A percentile compares a stretch with the other conserved stretches of the same genome.
Conservation (phyloP, 164 flowering plant species). For the Platanus orientalis region DNA sequence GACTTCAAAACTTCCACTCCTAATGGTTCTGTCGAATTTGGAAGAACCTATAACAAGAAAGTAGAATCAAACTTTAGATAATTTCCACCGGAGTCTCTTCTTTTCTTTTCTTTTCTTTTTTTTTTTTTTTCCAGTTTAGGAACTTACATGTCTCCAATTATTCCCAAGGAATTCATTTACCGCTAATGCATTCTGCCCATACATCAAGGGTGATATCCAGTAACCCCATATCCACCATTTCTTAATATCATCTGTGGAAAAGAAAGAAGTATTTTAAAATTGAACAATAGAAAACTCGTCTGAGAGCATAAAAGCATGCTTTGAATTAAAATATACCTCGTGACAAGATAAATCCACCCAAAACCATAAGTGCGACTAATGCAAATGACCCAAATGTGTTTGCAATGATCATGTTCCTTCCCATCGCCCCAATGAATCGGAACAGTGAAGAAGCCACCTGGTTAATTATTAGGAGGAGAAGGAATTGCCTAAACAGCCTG, state of each 20-base stretch:
- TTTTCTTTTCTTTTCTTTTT: background rate
- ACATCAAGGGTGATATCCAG: slow-evolving; percentile 57
- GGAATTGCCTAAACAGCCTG: slow-evolving; percentile 42
- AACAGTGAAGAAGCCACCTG: slow-evolving; percentile 48
- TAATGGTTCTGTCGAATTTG: slow-evolving; percentile 17
- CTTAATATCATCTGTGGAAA: slow-evolving; percentile 39
- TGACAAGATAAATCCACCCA: slow-evolving; percentile 48
- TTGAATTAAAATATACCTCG: slow-evolving; percentile 33
- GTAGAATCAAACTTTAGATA: background rate
- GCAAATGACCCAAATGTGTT: slow-evolving; percentile 43
- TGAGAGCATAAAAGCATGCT: too few relatives aligned
- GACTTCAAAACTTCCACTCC: slow-evolving; percentile 27
- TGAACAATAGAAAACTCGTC: too few relatives aligned
- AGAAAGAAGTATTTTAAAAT: too few relatives aligned
- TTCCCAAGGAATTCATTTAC: slow-evolving; percentile 47
- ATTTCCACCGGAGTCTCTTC: background rate
- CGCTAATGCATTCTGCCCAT: slow-evolving; percentile 41
- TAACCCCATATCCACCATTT: slow-evolving; percentile 64
- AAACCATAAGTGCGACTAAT: slow-evolving; percentile 26
- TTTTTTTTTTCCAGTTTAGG: background rate
- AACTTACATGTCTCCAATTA: slow-evolving; percentile 39
- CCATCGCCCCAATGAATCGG: slow-evolving; percentile 31
- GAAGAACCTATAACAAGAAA: slow-evolving; percentile 12
- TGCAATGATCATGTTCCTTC: slow-evolving; percentile 49
- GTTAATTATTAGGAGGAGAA: slow-evolving; percentile 31